These are phyloP conservation scores for Colletotrichum orbiculare DNA, from an alignment of 2,329 filamentous ascomycete species.

Conservation along the genomic window DNA sequence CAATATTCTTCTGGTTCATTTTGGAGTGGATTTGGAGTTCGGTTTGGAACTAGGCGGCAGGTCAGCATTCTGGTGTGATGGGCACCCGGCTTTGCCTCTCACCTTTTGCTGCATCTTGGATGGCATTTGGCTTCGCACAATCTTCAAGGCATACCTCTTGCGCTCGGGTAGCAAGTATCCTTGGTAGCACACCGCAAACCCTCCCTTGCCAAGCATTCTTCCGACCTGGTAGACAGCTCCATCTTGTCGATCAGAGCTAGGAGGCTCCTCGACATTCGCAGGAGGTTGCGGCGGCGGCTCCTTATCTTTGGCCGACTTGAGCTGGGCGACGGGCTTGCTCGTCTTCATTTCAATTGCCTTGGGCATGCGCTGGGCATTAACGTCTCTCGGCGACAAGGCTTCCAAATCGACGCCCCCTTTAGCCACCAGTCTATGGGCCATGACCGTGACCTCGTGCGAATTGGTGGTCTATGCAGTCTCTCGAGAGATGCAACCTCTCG, in stretches of 20 bases:
- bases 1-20: conserved; percentile 94
- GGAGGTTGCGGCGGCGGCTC: conserved; percentile 75
- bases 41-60: conserved; percentile 68
- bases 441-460: conserved; percentile 40
- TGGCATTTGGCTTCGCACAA: conserved; percentile 86
- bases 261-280: conserved; percentile 67
- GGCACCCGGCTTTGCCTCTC: conserved; percentile 25
- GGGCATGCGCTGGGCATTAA: conserved; percentile 67
- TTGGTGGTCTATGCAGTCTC: conserved; percentile 9
- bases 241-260: conserved; percentile 75
- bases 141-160: conserved; percentile 80
- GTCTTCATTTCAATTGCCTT: conserved; percentile 61
- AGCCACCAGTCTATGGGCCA: conserved; percentile 61
- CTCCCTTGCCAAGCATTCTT: conserved; percentile 80
- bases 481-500: conserved; percentile 16
- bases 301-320: conserved; percentile 70
- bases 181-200: conserved; percentile 84
- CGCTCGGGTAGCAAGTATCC: conserved; percentile 74
- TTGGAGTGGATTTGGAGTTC: conserved; percentile 99
- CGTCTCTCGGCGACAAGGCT: conserved; percentile 73
- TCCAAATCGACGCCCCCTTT: conserved; percentile 68
- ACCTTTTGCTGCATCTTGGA: conserved; percentile 88
- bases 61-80: conserved; percentile 12
- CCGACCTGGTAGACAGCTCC: conserved; percentile 80
- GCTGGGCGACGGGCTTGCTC: conserved; percentile 55